Percentiles rank a stretch among this genome's conserved stretches.
Evolutionary conservation across 129 eudicot species (phyloP).

Genomic region (sunflower (Helianthus annuus)): DNA sequence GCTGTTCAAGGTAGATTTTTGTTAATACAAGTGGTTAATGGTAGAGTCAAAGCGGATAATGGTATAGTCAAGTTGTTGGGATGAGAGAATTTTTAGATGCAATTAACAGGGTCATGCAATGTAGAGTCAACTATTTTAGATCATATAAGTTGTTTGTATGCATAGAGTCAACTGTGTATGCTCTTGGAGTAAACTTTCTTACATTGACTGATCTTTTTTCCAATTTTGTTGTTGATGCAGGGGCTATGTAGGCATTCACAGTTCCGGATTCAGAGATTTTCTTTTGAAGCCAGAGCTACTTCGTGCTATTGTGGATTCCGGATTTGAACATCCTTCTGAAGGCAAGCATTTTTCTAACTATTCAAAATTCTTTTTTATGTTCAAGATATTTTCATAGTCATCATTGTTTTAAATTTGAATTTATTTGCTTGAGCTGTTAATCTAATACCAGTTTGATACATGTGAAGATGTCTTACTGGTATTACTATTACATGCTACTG

Average conservation of each 20-base stretch:
- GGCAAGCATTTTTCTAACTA: slow-evolving; percentile 52
- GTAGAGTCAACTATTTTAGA: too few relatives aligned
- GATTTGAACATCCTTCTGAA: slow-evolving; percentile 99
- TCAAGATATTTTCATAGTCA: background rate
- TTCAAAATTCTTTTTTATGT: background rate
- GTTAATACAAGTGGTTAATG: slow-evolving; percentile 2
- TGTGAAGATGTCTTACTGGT: background rate
- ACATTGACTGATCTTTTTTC: background rate
- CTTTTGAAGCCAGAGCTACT: slow-evolving; percentile 96
- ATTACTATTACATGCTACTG: background rate
- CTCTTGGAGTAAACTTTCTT: background rate
- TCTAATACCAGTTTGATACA: background rate
- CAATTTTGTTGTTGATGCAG: slow-evolving; percentile 28
- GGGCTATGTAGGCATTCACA: slow-evolving; percentile 98
- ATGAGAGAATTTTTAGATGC: background rate
- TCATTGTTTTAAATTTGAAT: background rate
- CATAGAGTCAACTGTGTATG: background rate
- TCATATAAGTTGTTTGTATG: background rate
- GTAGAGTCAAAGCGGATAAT: background rate
- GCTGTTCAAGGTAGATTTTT: background rate
- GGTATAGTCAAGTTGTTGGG: background rate
- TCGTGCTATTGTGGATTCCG: slow-evolving; percentile 96
- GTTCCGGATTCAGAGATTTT: slow-evolving; percentile 99
- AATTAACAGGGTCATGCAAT: background rate
- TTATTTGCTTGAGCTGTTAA: background rate